A percentile compares a stretch with the other conserved stretches of the same genome.
Evolutionary conservation across 129 eudicot species (phyloP).

Genomic region (Glebionis coronaria): DNA sequence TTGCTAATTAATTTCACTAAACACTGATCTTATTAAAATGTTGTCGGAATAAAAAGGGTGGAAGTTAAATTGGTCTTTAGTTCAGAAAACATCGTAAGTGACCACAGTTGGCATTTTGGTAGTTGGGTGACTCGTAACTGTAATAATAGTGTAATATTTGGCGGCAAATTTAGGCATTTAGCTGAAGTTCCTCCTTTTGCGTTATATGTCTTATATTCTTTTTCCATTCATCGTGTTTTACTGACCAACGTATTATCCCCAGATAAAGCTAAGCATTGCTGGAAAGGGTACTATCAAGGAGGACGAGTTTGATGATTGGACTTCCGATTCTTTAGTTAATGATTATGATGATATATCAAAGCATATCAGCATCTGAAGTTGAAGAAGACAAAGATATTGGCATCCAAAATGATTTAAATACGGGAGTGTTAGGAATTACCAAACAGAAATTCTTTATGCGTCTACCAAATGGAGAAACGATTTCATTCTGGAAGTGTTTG

Average conservation of each 20-base stretch:
- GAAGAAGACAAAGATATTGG: slow-evolving; percentile 46
- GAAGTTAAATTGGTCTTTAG: too few relatives aligned
- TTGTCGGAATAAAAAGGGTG: too few relatives aligned
- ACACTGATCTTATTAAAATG: too few relatives aligned
- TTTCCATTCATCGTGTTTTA: slow-evolving; percentile 17
- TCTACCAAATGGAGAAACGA: slow-evolving; percentile 52
- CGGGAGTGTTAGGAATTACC: slow-evolving; percentile 26
- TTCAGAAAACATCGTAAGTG: too few relatives aligned
- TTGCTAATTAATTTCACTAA: too few relatives aligned
- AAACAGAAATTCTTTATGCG: slow-evolving; percentile 49
- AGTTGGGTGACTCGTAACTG: neutral
- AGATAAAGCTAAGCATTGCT: slow-evolving; percentile 77
- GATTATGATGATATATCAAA: slow-evolving; percentile 66
- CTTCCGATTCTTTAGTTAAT: slow-evolving; percentile 46
- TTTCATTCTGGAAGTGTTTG: slow-evolving; percentile 64
- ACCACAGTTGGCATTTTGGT: neutral
- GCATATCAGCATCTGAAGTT: slow-evolving; percentile 77
- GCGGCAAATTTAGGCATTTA: neutral
- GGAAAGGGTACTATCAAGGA: slow-evolving; percentile 59
- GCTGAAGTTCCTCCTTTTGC: neutral
- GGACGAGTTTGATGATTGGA: slow-evolving; percentile 70
- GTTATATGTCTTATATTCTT: neutral
- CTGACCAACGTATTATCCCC: slow-evolving; percentile 23
- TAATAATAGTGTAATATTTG: too few relatives aligned
- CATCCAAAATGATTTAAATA: slow-evolving; percentile 20